A percentile compares a stretch with the other conserved stretches of the same genome.
Evolutionary conservation across 768 basidiomycete genomes (phyloP).

Genomic region (Cyclocybe aegerita): DNA sequence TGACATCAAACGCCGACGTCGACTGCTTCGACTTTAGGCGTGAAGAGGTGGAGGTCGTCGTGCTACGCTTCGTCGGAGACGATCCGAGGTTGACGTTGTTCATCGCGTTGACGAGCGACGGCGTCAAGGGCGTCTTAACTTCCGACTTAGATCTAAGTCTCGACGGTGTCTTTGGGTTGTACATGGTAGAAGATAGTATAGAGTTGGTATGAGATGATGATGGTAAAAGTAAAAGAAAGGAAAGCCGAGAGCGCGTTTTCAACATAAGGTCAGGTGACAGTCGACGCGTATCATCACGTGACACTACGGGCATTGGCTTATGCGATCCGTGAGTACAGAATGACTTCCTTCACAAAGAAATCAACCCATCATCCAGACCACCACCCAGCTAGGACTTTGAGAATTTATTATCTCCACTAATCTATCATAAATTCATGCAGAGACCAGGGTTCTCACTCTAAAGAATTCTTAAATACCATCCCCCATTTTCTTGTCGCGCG

Average conservation of each 20-base stretch:
- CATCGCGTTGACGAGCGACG: slow-evolving; percentile 41
- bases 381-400: too few relatives aligned
- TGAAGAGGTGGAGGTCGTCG: slow-evolving; percentile 16
- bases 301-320: too few relatives aligned
- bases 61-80: slow-evolving; percentile 24
- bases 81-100: slow-evolving; percentile 40
- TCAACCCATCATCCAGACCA: too few relatives aligned
- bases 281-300: neutral
- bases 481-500: too few relatives aligned
- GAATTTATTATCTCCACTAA: too few relatives aligned
- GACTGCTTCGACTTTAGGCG: slow-evolving; percentile 28
- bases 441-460: too few relatives aligned
- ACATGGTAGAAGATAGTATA: slow-evolving; percentile 8
- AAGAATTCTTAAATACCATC: too few relatives aligned
- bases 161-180: slow-evolving; percentile 45
- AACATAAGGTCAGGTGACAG: neutral
- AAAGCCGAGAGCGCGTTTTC: slow-evolving; percentile 3
- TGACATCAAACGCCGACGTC: slow-evolving; percentile 41
- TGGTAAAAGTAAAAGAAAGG: neutral
- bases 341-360: too few relatives aligned
- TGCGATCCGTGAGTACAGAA: too few relatives aligned
- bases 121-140: slow-evolving; percentile 49
- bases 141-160: slow-evolving; percentile 47
- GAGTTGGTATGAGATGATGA: neutral
- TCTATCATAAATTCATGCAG: too few relatives aligned